Base-by-base conservation (phyloP, 257 asterid genomes). In the Solanum rostratum region DNA sequence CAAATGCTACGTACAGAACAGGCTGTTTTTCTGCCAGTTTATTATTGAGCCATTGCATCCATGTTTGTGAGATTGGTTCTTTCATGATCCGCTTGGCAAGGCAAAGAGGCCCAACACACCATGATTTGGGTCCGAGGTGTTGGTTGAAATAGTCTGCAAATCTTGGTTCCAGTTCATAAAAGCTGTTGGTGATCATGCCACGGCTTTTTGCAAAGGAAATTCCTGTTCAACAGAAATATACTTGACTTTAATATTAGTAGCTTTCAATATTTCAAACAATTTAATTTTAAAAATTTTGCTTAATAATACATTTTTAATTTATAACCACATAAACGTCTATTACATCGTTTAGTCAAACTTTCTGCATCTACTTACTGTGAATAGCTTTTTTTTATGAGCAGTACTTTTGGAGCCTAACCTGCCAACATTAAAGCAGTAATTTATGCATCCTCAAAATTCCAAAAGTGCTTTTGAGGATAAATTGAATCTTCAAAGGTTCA, bases 1-100 rank as follows among this genome's bases (percentile, higher is more conserved):
- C 98, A 15, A 95, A 95, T 39, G 98, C 90, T 1, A 94, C 95
- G 30, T 93, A 95, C 84, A 95, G 1, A 78, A 95, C 97, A 3
- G 88, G 74, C 2, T 70, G 86, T 19, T 87, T 88, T 20, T 71
- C 27, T 1, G 85, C 79, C 54, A 85, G 30, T 22, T 87, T 93
- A 16, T 46, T 76, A 16, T 95, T 94, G 74, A 95, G 89, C 87
- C 92, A 94, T 3, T 69, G 65, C 19, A 87, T 59, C 73, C 92
- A 87, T 2, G 16, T 45, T 60, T 80, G 55, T 69, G 20, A 12
- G 11, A 7, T 12, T 6, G 41, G 8, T 1, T 49, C 30, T 3
- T 39, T 6, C n/a, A 41, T 39, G 5, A 83, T 41, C 39, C 19
- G 39, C 65, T 83, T 88, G 41, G 88, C 92, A 55, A 84, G 9